A percentile compares a stretch with the other conserved stretches of the same genome.
phyloP scores from a whole-genome alignment of 306 rosid species.

The Vigna reflexopilosa region DNA sequence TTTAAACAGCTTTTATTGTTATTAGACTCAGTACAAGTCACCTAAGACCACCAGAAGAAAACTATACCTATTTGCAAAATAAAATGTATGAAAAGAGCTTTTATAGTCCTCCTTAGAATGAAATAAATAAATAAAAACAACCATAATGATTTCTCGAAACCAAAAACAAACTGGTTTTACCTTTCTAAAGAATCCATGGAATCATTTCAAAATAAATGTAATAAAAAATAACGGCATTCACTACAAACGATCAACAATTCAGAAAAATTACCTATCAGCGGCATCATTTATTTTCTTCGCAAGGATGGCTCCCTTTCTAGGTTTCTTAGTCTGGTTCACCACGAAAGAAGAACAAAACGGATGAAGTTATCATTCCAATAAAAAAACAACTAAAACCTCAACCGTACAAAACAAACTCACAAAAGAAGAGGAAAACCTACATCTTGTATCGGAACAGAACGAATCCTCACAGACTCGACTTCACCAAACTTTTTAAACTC shows the following conservation, averaged over 20 bases:
- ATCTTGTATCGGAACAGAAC: constrained; percentile 85
- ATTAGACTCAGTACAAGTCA: background rate
- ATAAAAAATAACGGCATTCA: constrained; percentile 30
- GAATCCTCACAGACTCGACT: constrained; percentile 92
- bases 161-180: background rate
- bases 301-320: constrained; percentile 87
- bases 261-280: constrained; percentile 71
- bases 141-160: constrained; percentile 10
- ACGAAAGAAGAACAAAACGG: constrained; percentile 11
- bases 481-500: constrained; percentile 88
- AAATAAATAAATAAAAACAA: constrained; percentile 16
- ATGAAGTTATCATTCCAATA: background rate
- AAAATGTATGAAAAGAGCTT: constrained; percentile 24
- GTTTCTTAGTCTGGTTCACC: constrained; percentile 75
- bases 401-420: background rate
- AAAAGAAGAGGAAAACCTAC: constrained; percentile 59
- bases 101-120: background rate
- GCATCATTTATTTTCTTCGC: constrained; percentile 70
- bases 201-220: background rate
- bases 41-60: background rate
- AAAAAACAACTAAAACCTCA: background rate
- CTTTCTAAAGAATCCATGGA: background rate
- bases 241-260: constrained; percentile 12
- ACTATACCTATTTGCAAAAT: background rate
- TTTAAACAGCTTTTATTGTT: constrained; percentile 8